Conservation (phyloP, 257 asterid species). For the Sherardia arvensis region DNA sequence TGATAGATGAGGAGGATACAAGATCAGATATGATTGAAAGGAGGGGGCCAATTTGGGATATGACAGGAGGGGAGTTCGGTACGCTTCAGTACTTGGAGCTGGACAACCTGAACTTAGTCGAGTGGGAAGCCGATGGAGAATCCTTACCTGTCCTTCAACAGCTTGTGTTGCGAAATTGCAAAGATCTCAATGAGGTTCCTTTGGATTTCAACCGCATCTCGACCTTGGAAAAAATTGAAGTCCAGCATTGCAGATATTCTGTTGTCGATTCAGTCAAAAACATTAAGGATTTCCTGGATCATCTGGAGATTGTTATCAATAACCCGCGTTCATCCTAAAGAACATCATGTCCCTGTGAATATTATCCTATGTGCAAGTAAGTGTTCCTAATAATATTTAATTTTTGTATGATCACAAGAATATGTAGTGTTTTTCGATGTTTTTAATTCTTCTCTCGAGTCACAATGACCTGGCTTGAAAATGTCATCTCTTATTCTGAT, state of each 20-base stretch:
- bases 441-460: not conserved
- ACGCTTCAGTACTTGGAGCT: constrained; percentile 1
- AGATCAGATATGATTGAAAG: no score
- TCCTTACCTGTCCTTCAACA: no score
- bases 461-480: not conserved
- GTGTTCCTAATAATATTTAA: not conserved
- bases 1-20: no score
- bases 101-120: not conserved
- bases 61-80: no score
- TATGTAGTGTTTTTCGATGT: no score
- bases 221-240: not conserved
- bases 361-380: no score
- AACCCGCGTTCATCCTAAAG: not conserved
- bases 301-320: not conserved
- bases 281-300: not conserved
- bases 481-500: not conserved
- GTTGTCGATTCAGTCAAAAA: not conserved
- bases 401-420: not conserved
- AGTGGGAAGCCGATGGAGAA: no score
- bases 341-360: not conserved
- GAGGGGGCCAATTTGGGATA: no score
- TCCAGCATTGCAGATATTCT: not conserved
- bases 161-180: not conserved
- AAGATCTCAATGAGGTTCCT: not conserved
- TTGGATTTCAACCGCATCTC: not conserved